Conservation (phyloP, 2,329 filamentous ascomycete species). For the Pyrenophora seminiperda region DNA sequence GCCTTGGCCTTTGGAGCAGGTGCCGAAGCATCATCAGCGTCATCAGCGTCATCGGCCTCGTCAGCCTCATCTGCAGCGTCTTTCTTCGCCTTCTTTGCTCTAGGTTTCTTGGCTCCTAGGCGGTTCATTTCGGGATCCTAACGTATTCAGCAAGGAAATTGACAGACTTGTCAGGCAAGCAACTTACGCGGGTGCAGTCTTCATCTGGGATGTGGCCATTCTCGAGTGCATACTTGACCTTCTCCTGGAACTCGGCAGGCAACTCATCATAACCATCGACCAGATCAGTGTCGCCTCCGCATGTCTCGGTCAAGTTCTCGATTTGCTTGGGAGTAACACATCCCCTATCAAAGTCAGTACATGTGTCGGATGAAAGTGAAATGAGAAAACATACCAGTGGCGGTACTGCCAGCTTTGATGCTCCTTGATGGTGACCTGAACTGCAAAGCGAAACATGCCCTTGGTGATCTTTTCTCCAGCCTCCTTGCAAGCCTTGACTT, state of each 20-base stretch:
- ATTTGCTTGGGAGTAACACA: constrained; percentile 82
- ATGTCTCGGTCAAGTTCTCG: constrained; percentile 64
- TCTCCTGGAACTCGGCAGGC: constrained; percentile 69
- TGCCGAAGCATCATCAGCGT: constrained; percentile 33
- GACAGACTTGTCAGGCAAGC: not conserved
- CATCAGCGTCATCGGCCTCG: constrained; percentile 32
- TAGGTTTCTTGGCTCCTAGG: constrained; percentile 61
- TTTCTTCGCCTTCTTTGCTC: constrained; percentile 38
- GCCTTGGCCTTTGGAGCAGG: constrained; percentile 35
- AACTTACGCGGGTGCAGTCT: constrained; percentile 85
- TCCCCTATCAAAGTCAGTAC: constrained; percentile 64
- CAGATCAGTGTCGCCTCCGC: constrained; percentile 64
- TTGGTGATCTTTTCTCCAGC: constrained; percentile 73
- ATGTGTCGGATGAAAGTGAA: not conserved
- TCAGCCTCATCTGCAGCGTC: constrained; percentile 27
- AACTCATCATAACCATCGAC: constrained; percentile 85
- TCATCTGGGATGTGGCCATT: constrained; percentile 82
- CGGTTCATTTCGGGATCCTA: constrained; percentile 78
- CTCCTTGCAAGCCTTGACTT: constrained; percentile 73
- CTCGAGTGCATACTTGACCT: constrained; percentile 72
- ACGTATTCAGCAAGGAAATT: constrained; percentile 11
- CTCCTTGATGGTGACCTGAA: constrained; percentile 67
- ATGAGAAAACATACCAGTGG: constrained; percentile 71
- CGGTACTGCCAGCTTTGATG: constrained; percentile 75
- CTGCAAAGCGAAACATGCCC: constrained; percentile 72